These are phyloP conservation scores for Tylopilus cervinicoccineus DNA, from an alignment of 768 basidiomycete species.

Conservation along the genomic window DNA sequence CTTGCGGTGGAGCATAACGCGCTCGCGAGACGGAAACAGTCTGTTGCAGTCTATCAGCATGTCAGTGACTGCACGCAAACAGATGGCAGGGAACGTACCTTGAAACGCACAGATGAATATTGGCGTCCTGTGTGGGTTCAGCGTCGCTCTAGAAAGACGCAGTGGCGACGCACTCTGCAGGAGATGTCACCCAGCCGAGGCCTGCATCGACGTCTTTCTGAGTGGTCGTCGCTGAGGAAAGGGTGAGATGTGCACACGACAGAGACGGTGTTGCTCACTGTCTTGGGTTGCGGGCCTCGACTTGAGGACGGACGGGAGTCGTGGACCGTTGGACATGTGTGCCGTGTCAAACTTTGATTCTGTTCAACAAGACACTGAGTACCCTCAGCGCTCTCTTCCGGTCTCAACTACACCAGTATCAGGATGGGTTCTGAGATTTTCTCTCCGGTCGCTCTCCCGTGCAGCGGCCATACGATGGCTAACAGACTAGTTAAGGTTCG, in stretches of 20 bases:
- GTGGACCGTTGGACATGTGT: constrained; percentile 23
- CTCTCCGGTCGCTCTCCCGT: constrained; percentile 29
- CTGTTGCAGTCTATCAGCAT: constrained; percentile 55
- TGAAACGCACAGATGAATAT: constrained; percentile 75
- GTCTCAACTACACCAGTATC: background rate
- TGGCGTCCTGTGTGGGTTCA: constrained; percentile 50
- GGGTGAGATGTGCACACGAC: background rate
- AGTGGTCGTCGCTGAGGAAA: constrained; percentile 46
- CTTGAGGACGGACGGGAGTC: constrained; percentile 32
- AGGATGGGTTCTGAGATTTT: constrained; percentile 21
- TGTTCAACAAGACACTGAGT: no score
- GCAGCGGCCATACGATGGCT: constrained; percentile 31
- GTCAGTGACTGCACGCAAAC: background rate
- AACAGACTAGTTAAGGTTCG: constrained; percentile 56
- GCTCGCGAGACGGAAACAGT: constrained; percentile 66
- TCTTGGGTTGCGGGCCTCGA: constrained; percentile 32
- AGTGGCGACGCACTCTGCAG: constrained; percentile 49
- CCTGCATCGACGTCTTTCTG: constrained; percentile 48
- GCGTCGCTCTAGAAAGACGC: background rate
- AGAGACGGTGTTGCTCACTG: constrained; percentile 14
- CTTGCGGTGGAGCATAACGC: constrained; percentile 66
- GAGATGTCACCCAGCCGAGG: constrained; percentile 59
- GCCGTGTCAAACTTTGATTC: background rate
- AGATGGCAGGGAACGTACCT: constrained; percentile 32
- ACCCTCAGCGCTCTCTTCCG: no score